Conservation (phyloP, 495 filamentous ascomycete species). For the Pseudoneurospora amorphoporcata region DNA sequence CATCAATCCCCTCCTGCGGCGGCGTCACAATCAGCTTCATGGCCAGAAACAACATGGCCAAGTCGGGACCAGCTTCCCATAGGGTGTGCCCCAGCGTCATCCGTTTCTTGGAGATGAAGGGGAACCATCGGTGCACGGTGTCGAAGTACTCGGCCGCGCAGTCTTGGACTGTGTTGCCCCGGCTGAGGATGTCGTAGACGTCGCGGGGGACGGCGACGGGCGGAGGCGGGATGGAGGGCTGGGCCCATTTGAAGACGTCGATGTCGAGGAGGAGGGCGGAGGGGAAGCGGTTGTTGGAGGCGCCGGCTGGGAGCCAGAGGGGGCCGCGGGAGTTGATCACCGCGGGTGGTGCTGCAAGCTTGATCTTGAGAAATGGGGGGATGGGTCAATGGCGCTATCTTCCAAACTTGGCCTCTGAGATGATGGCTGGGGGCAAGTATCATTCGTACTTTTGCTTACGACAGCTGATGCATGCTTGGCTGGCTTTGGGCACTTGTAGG, state of each 20-base stretch:
- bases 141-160: constrained; percentile 23
- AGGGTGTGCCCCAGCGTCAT: constrained; percentile 29
- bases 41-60: constrained; percentile 37
- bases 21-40: constrained; percentile 36
- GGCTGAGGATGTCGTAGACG: constrained; percentile 23
- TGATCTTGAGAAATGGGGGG: not conserved
- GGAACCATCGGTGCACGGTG: constrained; percentile 39
- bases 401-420: not conserved
- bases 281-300: constrained; percentile 9
- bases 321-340: constrained; percentile 2
- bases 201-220: constrained; percentile 22
- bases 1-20: constrained; percentile 13
- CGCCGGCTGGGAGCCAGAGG: constrained; percentile 2
- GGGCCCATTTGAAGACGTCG: constrained; percentile 23
- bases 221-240: constrained; percentile 21
- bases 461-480: constrained; percentile 17
- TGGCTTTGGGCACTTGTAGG: constrained; percentile 6
- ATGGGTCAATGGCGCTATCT: not conserved
- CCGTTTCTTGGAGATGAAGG: constrained; percentile 39
- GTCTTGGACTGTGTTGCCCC: constrained; percentile 20
- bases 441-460: constrained; percentile 30
- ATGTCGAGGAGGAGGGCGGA: constrained; percentile 26
- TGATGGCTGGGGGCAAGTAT: not conserved
- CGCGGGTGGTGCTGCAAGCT: not conserved
- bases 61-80: constrained; percentile 35